Conservation (phyloP, 2,329 filamentous ascomycete species). For the Cytospora piceae region DNA sequence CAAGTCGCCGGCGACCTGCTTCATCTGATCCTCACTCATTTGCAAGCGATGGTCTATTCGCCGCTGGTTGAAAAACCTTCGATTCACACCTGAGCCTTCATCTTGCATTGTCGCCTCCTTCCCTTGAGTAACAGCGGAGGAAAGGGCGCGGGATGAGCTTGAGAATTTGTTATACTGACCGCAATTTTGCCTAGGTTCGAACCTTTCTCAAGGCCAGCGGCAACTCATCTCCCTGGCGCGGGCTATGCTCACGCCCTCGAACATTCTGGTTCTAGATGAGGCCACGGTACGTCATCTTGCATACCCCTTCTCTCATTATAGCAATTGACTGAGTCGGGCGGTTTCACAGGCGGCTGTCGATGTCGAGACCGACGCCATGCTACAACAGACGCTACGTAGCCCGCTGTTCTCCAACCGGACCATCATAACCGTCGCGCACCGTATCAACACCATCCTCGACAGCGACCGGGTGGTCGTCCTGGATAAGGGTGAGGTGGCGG, state of each 20-base stretch:
- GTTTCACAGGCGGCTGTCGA: constrained; percentile 62
- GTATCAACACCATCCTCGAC: constrained; percentile 95
- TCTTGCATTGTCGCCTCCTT: constrained; percentile 21
- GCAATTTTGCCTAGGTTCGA: constrained; percentile 67
- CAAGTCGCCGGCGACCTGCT: constrained; percentile 24
- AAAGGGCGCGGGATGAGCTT: constrained; percentile 14
- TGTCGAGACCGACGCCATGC: constrained; percentile 68
- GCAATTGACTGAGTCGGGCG: background rate
- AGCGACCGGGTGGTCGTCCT: constrained; percentile 91
- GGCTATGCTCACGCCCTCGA: constrained; percentile 91
- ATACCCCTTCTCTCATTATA: background rate
- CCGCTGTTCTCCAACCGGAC: constrained; percentile 84
- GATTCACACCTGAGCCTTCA: constrained; percentile 8
- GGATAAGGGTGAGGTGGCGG: constrained; percentile 84
- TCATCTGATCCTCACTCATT: constrained; percentile 8
- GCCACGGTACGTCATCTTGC: constrained; percentile 60
- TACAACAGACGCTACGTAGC: constrained; percentile 66
- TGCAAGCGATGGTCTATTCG: constrained; percentile 5
- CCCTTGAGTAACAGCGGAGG: constrained; percentile 17
- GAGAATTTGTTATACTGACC: constrained; percentile 32
- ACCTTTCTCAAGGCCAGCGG: constrained; percentile 91
- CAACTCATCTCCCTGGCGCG: constrained; percentile 93
- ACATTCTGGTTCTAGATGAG: constrained; percentile 96
- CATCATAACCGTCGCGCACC: constrained; percentile 97
- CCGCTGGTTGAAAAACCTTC: background rate